A percentile compares a stretch with the other conserved stretches of the same genome.
Evolutionary conservation across 1,139 yeast species (phyloP).

Genomic region (Pichia terricola): DNA sequence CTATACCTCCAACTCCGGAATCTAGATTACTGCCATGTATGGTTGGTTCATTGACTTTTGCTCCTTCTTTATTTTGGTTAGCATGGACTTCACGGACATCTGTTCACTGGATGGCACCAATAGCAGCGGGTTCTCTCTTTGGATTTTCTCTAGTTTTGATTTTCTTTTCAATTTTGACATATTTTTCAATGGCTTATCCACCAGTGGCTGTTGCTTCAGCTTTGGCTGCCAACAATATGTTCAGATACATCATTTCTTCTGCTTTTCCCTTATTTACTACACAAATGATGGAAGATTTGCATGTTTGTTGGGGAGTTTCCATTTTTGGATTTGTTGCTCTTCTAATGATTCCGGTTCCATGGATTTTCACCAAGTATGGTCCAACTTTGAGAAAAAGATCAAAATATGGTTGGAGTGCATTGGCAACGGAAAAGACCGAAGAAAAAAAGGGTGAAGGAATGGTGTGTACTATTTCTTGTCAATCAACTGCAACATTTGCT

Average conservation of each 20-base stretch:
- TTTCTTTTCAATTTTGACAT: constrained; percentile 63
- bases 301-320: constrained; percentile 72
- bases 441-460: neutral
- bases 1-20: constrained; percentile 37
- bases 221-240: constrained; percentile 67
- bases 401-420: constrained; percentile 50
- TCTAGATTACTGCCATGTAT: constrained; percentile 29
- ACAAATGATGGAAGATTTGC: constrained; percentile 59
- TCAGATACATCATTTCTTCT: constrained; percentile 51
- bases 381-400: constrained; percentile 41
- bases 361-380: constrained; percentile 49
- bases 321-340: constrained; percentile 62
- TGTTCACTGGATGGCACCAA: constrained; percentile 76
- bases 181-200: constrained; percentile 67
- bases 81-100: constrained; percentile 62
- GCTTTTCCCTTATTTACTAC: constrained; percentile 70
- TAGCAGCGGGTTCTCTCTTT: constrained; percentile 65
- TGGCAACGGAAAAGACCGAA: constrained; percentile 13
- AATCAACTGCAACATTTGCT: too few species aligned
- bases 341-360: constrained; percentile 66
- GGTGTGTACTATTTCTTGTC: too few species aligned
- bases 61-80: constrained; percentile 68
- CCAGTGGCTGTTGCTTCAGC: constrained; percentile 58
- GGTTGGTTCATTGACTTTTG: constrained; percentile 45
- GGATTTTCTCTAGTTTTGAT: constrained; percentile 66